Evolutionary conservation across 495 filamentous ascomycete species (phyloP).

Genomic region (Aspergillus taichungensis): DNA sequence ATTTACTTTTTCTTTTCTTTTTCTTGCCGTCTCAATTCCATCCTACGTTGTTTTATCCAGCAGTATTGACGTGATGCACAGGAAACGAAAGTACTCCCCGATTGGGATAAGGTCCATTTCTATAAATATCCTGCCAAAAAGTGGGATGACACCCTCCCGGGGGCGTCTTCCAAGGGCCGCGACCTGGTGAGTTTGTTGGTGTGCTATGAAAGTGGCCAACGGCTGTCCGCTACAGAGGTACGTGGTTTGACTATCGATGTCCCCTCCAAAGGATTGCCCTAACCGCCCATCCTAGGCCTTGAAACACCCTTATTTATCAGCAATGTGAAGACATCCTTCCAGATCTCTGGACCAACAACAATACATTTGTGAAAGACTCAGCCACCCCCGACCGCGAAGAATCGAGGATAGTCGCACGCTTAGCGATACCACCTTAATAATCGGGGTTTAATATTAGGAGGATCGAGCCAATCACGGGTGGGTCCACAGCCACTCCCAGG

Average conservation of each 20-base stretch:
- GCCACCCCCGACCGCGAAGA: too few relatives aligned
- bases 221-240: slow-evolving; percentile 45
- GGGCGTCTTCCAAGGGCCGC: slow-evolving; percentile 37
- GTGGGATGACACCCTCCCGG: slow-evolving; percentile 48
- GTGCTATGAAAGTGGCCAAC: slow-evolving; percentile 45
- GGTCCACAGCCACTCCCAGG: not conserved
- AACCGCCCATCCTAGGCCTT: slow-evolving; percentile 25
- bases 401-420: too few relatives aligned
- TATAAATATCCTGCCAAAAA: slow-evolving; percentile 38
- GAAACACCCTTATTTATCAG: slow-evolving; percentile 29
- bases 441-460: too few relatives aligned
- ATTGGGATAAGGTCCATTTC: slow-evolving; percentile 62
- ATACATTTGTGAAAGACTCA: not conserved
- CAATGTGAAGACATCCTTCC: not conserved
- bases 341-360: too few relatives aligned
- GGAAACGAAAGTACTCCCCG: slow-evolving; percentile 47
- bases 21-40: not conserved
- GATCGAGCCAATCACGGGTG: too few relatives aligned
- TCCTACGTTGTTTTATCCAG: not conserved
- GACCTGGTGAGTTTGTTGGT: slow-evolving; percentile 48
- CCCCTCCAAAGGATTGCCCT: not conserved
- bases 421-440: too few relatives aligned
- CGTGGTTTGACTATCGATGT: slow-evolving; percentile 1
- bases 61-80: slow-evolving; percentile 15
- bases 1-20: not conserved